A percentile compares a stretch with the other conserved stretches of the same genome.
These are phyloP conservation scores for Candida argentea DNA, from an alignment of 805 yeast species.

Conservation along the genomic window DNA sequence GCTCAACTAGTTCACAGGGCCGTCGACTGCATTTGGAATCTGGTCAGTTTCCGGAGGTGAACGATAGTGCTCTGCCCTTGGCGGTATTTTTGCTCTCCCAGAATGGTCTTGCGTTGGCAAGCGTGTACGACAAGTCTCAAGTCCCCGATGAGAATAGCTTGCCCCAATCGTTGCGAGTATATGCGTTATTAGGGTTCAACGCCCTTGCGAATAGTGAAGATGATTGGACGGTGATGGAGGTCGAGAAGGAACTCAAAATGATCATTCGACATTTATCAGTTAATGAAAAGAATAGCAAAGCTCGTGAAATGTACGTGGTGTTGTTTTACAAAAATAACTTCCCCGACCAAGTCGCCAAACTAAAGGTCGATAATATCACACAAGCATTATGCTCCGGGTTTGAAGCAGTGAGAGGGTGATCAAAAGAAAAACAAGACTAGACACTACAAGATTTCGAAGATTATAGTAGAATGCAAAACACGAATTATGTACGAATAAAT, in stretches of 20 bases:
- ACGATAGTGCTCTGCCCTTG: too few species aligned
- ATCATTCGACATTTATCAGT: conserved; percentile 14
- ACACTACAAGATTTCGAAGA: too few species aligned
- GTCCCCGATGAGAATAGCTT: conserved; percentile 8
- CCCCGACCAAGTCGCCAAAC: conserved; percentile 25
- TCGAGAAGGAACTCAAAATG: conserved; percentile 19
- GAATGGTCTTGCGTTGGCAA: conserved; percentile 30
- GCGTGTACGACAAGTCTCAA: conserved; percentile 17
- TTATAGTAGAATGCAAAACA: background rate
- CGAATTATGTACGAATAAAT: too few species aligned
- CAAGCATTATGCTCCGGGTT: conserved; percentile 21
- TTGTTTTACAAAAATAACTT: conserved; percentile 20
- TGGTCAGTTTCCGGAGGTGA: too few species aligned
- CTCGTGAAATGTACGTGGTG: conserved; percentile 15
- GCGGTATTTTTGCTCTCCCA: conserved; percentile 25
- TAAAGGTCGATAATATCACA: conserved; percentile 22
- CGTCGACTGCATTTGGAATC: too few species aligned
- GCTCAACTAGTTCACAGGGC: too few species aligned
- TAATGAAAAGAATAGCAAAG: conserved; percentile 2
- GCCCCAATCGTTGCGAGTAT: conserved; percentile 23
- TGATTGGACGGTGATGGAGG: conserved; percentile 20
- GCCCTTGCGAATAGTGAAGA: conserved; percentile 5
- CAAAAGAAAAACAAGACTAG: conserved; percentile 1
- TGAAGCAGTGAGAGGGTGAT: conserved; percentile 17
- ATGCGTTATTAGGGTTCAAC: conserved; percentile 25